Base-by-base conservation (phyloP, 1,284 basidiomycete species). In the Marasmius fiardii region DNA sequence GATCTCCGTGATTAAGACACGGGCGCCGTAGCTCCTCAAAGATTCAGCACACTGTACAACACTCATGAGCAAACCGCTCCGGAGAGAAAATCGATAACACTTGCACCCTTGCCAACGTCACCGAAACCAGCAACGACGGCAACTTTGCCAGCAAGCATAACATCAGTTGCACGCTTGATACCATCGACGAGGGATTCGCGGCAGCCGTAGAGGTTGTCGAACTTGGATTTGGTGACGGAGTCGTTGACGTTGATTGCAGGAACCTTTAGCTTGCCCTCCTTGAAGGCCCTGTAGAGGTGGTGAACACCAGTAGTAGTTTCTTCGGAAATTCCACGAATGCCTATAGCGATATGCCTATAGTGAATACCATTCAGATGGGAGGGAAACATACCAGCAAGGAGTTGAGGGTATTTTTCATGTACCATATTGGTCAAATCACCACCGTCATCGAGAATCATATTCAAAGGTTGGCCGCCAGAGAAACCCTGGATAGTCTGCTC, bases 171-270 rank as follows among this genome's bases (percentile, higher is more conserved):
- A 72, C 96, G 94, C 86, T 99, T 99, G 82, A 99, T 98, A 71
- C 96, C 96, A 73, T 99, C 96, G 64, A 99, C 97, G 64, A 99
- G 92, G 52, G 96, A 99, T 79, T 99, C 97, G 69, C 97, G 93
- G 81, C 96, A 99, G 62, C 95, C 95, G 74, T 98, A 98, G 75
- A 92, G 90, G 77, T 92, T 92, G 75, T 92, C 90, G 71, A 99
- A 99, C 83, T 99, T 99, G 72, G 95, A 98, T 81, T 99, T 99
- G 67, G 97, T 99, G 70, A 99, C 97, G 24, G 96, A 98, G 80
- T 98, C 95, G 75, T 97, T 97, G 73, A 99, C 97, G 75, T 99
- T 99, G 85, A 99, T 99, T 66, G 97, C 97, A 63, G 97, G 94
- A 64, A 98, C 81, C 83, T 96, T 98, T 71, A 99, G 86, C 71